Evolutionary conservation across 768 basidiomycete species (phyloP).

Genomic region (Lactarius sp.): DNA sequence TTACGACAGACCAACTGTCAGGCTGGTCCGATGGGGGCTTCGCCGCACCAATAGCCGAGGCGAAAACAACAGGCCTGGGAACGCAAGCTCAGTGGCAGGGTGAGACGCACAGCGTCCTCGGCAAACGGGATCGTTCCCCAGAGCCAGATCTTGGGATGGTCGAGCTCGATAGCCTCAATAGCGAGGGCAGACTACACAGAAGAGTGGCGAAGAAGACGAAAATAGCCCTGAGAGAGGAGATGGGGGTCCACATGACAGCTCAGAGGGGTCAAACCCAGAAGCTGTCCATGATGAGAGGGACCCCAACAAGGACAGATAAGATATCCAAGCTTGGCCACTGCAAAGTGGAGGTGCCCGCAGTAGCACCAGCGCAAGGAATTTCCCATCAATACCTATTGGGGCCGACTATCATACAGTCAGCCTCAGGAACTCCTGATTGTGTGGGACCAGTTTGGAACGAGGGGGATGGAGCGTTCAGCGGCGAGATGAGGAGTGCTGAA

Average conservation of each 20-base stretch:
- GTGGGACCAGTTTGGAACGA: background rate
- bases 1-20: background rate
- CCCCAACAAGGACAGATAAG: rapidly evolving
- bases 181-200: too few species aligned
- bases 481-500: background rate
- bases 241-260: background rate
- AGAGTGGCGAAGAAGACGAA: background rate
- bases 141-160: too few species aligned
- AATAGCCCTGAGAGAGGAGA: background rate
- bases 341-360: background rate
- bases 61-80: too few species aligned
- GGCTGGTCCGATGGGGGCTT: background rate
- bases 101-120: too few species aligned
- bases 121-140: too few species aligned
- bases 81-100: too few species aligned
- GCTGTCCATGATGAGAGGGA: background rate
- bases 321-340: background rate
- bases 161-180: too few species aligned
- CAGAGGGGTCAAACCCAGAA: background rate
- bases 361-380: background rate
- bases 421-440: background rate
- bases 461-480: background rate
- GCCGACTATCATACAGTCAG: background rate
- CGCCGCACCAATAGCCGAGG: too few species aligned
- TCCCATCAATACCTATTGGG: background rate